Evolutionary conservation across 176 grass and related monocot species (phyloP).

Genomic region (Musa itinerans): DNA sequence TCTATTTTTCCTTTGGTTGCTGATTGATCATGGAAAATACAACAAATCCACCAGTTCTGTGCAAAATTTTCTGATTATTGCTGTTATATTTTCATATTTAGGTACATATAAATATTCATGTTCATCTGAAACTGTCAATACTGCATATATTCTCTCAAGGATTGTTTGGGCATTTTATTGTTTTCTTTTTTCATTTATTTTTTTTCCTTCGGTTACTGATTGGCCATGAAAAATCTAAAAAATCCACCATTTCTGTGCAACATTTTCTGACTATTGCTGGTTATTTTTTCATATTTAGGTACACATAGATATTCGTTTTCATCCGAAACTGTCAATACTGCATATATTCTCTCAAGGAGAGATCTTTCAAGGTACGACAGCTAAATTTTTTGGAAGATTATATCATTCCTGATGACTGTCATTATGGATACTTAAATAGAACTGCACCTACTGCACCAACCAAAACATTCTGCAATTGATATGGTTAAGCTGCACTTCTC

Average conservation of each 20-base stretch:
- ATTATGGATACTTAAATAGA: not conserved
- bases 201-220: not conserved
- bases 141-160: slow-evolving; percentile 85
- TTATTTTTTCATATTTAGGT: slow-evolving; percentile 42
- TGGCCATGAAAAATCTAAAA: not conserved
- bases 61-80: slow-evolving; percentile 9
- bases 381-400: not conserved
- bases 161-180: not conserved
- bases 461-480: not conserved
- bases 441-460: not conserved
- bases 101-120: slow-evolving; percentile 58
- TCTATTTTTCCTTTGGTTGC: not conserved
- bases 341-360: slow-evolving; percentile 78
- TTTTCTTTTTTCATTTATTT: not conserved
- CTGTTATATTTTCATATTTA: slow-evolving; percentile 26
- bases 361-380: slow-evolving; percentile 85
- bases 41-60: not conserved
- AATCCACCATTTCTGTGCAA: not conserved
- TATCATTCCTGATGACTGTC: too few relatives aligned
- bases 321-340: slow-evolving; percentile 67
- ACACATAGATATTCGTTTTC: slow-evolving; percentile 44
- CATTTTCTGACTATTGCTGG: slow-evolving; percentile 9
- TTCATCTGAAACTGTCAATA: slow-evolving; percentile 59
- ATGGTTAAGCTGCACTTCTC: not conserved
- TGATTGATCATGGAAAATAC: not conserved